Evolutionary conservation across 257 asterid genomes (phyloP), one percentile per base, ranked within the genome.

Genomic region (Solanum verrucosum): DNA sequence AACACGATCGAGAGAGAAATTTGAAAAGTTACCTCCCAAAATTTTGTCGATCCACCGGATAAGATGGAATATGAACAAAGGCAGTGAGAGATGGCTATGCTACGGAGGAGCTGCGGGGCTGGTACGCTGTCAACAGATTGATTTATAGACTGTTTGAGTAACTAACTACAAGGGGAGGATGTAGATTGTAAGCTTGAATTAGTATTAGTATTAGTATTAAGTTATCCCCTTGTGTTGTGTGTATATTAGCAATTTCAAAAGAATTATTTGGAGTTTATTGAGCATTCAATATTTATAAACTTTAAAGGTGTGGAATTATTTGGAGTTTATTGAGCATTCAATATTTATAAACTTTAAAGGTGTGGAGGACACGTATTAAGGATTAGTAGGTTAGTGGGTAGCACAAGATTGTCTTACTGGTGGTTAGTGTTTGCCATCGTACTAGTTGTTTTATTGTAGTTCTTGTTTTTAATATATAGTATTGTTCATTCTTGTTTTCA

Each of bases 81-180:
- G 98, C 77, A 92, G 98, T 86, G 98, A 94, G 88, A 95, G 89
- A 86, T 97, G 98, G 99, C 92, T 97, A 33, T 93, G 98, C 93
- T 94, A 92, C 21, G 99, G 99, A 60, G 99, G 99, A 72, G 94
- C 98, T 68, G 99, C 96, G 5, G 99, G 99, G 12, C 84, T 97
- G 88, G 73, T 97, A 78, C 95, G 99, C 16, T 94, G 96, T 88
- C 98, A 96, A 84, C 90, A 94, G 90, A 87, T 94, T 34, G 86
- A 92, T 81, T 49, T 81, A 29, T 81, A 46, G 20, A 9, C 70
- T 81, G 68, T 29, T 44, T 4, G 23, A 23, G 20, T 21, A 29
- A 81, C 85, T 4, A 73, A 4, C 44, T 23, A 44, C 38, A 15
- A 9, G 5, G 38, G 38, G 85, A 81, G 68, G 85, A 29, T 46